Base-by-base conservation (phyloP, 2,329 filamentous ascomycete species). In the Xylariaceae sp. region DNA sequence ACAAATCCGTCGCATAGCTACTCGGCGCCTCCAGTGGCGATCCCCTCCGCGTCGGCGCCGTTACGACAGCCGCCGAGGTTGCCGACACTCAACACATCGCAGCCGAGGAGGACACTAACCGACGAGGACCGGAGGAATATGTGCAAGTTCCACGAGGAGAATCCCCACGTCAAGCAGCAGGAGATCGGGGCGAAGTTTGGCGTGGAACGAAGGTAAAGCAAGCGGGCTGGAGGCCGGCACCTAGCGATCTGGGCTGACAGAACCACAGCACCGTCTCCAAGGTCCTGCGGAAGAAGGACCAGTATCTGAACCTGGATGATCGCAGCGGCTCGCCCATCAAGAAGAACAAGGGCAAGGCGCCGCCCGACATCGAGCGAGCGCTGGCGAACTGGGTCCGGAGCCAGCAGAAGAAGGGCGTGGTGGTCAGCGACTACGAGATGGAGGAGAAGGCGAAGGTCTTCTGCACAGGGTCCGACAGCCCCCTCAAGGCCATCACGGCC, bases 131-230 rank as follows among this genome's bases (percentile, higher is more conserved):
- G 92, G 44, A 76, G 88, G 45, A 75, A 78, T 28, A 98, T 98
- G 89, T 98, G 92, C 59, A 75, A 87, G 53, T 95, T 90, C 59
- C 84, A 90, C 49, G 83, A 92, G 55, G 83, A 94, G 42, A 81
- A 96, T 55, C 92, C 90, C 15, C 81, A 77, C 31, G 80, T 87
- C 29, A 94, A 94, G 63, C 92, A 98, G 64, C 92, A 88, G 13
- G 90, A 96, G 54, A 98, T 98, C 61, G 92, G 92, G 62, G 83
- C 81, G 38, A 79, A 88, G 56, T 98, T 98, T 63, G 90, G 89
- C 22, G 92, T 98, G 33, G 92, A 98, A 65, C 71, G 92, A 81
- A 96, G 92, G 92, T 96, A 79, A 16, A 33, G 15, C 6, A 5
- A 26, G 5, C n/a, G 24, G 12, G 12, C 24, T 14, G 8, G 7